These are phyloP conservation scores for Fusarium anguioides DNA, from an alignment of 2,329 filamentous ascomycete genomes.

Conservation along the genomic window DNA sequence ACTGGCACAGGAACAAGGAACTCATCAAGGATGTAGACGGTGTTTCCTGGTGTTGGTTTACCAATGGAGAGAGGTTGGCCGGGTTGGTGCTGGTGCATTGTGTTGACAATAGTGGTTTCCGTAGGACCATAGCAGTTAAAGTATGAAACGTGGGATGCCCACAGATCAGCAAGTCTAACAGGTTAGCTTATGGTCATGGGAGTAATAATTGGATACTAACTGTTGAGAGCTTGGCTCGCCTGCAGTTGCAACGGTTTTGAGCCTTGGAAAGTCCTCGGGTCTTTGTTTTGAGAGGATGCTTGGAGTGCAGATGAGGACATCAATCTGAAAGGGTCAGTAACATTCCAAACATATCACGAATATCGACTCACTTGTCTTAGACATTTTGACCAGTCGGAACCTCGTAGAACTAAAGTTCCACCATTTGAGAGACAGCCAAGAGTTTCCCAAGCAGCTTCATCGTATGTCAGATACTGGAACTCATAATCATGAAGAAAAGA, in stretches of 20 bases:
- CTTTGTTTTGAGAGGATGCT: conserved; percentile 64
- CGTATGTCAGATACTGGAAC: not conserved
- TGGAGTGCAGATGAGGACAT: conserved; percentile 66
- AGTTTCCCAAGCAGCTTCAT: conserved; percentile 68
- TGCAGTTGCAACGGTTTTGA: conserved; percentile 63
- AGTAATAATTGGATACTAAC: conserved; percentile 41
- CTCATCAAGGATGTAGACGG: conserved; percentile 65
- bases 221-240: conserved; percentile 62
- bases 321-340: conserved; percentile 50
- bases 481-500: not conserved
- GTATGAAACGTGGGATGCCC: conserved; percentile 60
- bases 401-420: conserved; percentile 64
- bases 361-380: conserved; percentile 54
- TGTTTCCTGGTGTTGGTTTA: conserved; percentile 66
- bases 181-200: not conserved
- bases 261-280: conserved; percentile 59
- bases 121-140: conserved; percentile 70
- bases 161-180: conserved; percentile 61
- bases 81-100: conserved; percentile 53
- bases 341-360: accelerated
- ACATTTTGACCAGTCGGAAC: conserved; percentile 60
- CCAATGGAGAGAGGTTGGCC: conserved; percentile 65
- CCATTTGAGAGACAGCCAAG: conserved; percentile 66
- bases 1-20: conserved; percentile 55
- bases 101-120: conserved; percentile 70